Evolutionary conservation across 106 monocot genomes (phyloP), one percentile per base, ranked within the genome.

Genomic region (Posidonia australis): DNA sequence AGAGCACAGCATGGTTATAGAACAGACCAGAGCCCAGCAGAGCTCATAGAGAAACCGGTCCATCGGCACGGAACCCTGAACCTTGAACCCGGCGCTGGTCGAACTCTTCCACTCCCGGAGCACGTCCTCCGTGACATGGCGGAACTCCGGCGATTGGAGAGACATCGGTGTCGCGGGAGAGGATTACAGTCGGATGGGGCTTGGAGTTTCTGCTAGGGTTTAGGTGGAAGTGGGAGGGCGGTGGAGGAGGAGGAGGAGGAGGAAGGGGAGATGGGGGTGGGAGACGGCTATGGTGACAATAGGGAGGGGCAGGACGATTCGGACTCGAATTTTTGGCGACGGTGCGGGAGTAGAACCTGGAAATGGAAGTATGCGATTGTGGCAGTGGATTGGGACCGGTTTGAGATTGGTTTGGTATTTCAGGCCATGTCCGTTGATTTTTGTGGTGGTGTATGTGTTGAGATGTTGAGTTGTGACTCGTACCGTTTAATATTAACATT

Each of bases 1-100:
- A n/a, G 5, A 36, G 7, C 36, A 4, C 36, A 46, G 5, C 30
- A 23, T 0, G 30, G 58, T 30, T 58, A 14, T 24, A 1, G 43
- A 42, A 43, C 83, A 28, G 32, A 86, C 94, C 90, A 84, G 65
- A 13, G 78, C 77, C 94, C 90, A 96, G 79, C 90, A 76, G 48
- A 76, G 58, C 76, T 76, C 76, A 47, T 70, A 76, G 63, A 76
- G 45, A 63, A 76, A 76, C 4, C 76, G 54, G 21, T 43, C n/a
- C 36, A 58, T 46, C 0, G 70, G 70, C 20, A 76, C 58, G 5
- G 75, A 44, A 1, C 54, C 76, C 25, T 29, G 63, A 46, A 70
- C 24, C 76, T 76, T 76, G 65, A 58, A 76, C 13, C 55, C 28
- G 21, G 31, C 41, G 55, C 47, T 43, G 47, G 7, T 53, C 25